Conservation (phyloP, 2,329 filamentous ascomycete genomes). For the Chaetomium sp. region DNA sequence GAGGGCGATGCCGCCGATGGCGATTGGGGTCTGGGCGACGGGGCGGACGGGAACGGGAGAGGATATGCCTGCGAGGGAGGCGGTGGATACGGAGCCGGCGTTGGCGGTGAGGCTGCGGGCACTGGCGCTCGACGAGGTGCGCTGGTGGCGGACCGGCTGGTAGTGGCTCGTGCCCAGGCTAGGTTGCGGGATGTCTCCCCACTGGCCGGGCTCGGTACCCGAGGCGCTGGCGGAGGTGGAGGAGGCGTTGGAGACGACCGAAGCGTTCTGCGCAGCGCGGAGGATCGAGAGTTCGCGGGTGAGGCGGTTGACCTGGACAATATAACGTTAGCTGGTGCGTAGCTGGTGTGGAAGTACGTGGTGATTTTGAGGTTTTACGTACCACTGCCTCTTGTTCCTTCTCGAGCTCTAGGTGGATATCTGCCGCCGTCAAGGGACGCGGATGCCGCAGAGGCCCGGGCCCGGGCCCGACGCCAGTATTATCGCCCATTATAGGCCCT, state of each 20-base stretch:
- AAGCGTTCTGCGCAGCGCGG: constrained; percentile 69
- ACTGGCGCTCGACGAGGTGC: constrained; percentile 60
- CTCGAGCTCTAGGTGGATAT: constrained; percentile 86
- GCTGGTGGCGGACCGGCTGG: constrained; percentile 55
- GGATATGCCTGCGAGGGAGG: constrained; percentile 49
- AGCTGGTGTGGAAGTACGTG: not conserved
- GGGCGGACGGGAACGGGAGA: constrained; percentile 50
- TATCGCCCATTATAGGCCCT: constrained; percentile 39
- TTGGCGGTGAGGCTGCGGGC: constrained; percentile 54
- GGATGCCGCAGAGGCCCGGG: constrained; percentile 82
- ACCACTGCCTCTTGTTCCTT: constrained; percentile 95
- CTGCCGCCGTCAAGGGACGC: constrained; percentile 81
- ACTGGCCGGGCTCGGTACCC: constrained; percentile 49
- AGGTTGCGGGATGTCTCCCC: constrained; percentile 50
- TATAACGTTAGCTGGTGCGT: constrained; percentile 6
- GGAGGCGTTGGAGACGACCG: constrained; percentile 66
- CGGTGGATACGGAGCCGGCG: constrained; percentile 44
- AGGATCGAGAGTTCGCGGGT: constrained; percentile 85
- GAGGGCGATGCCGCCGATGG: constrained; percentile 42
- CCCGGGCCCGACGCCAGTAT: constrained; percentile 54
- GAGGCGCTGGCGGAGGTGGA: constrained; percentile 60
- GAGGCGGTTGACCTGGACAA: constrained; percentile 82
- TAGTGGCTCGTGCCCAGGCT: constrained; percentile 62
- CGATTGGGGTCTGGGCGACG: constrained; percentile 28
- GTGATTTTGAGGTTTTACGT: constrained; percentile 39